Conservation (phyloP, 2,329 filamentous ascomycete species). For the Penicillium sp. region DNA sequence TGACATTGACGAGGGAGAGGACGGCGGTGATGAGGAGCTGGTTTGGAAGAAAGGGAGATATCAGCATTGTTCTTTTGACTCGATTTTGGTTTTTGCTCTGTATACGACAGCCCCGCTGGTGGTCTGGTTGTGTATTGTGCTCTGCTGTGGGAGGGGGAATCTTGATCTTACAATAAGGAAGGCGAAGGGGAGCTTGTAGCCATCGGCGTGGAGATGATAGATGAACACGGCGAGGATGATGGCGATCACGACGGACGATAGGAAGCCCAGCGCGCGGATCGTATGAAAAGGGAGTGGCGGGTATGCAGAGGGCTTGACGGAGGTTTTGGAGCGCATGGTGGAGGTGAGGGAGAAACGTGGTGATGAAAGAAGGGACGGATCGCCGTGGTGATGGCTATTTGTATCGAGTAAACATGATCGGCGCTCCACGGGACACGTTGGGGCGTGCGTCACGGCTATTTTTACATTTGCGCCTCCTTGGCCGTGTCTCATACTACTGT, state of each 20-base stretch:
- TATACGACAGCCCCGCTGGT: no score
- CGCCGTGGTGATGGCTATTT: conserved; percentile 7
- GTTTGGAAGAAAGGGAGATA: no score
- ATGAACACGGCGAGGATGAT: conserved; percentile 57
- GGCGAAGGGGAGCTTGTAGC: conserved; percentile 57
- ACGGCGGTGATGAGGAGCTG: conserved; percentile 54
- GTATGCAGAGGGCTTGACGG: conserved; percentile 41
- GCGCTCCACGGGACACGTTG: conserved; percentile 66
- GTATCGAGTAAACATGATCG: conserved; percentile 21
- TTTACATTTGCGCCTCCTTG: no score
- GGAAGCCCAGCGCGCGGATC: conserved; percentile 41
- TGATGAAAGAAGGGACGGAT: conserved; percentile 6
- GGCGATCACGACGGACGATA: conserved; percentile 55
- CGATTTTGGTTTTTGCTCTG: no score
- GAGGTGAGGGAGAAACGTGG: conserved; percentile 11
- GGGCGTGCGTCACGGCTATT: conserved; percentile 57
- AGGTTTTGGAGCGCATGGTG: conserved; percentile 31
- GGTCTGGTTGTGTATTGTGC: no score
- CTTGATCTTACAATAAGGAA: conserved; percentile 54
- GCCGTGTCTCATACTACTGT: no score
- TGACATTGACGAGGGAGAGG: conserved; percentile 51
- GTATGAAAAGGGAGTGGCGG: conserved; percentile 41
- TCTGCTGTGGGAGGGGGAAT: not conserved
- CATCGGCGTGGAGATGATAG: conserved; percentile 51
- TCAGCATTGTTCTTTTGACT: no score